Conservation (phyloP, 202 grass and related monocot genomes). For the Bolboschoenoplectus hybrid region DNA sequence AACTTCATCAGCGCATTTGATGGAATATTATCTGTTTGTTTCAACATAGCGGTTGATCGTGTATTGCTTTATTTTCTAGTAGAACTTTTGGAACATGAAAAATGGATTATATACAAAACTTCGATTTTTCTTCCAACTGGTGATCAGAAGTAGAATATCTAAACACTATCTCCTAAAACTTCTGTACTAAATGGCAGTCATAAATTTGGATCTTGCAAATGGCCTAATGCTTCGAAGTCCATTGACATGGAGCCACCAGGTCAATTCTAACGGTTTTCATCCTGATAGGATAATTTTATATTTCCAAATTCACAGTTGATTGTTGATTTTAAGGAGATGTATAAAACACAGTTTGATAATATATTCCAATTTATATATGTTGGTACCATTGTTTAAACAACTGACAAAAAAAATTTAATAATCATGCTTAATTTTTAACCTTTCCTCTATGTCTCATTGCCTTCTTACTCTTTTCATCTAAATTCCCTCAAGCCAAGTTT, state of each 20-base stretch:
- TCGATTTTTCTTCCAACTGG: neutral
- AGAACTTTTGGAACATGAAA: neutral
- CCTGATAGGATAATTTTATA: neutral
- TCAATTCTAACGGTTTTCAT: neutral
- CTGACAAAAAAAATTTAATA: no score
- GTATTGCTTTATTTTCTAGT: neutral
- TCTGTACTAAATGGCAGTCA: neutral
- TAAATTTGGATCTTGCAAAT: neutral
- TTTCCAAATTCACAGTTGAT: neutral
- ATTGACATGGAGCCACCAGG: neutral
- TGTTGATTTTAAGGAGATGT: constrained; percentile 2
- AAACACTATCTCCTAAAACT: neutral
- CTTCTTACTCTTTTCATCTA: neutral
- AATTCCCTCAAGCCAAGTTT: neutral
- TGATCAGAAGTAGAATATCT: neutral
- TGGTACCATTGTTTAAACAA: no score
- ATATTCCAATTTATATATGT: neutral
- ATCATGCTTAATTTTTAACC: no score
- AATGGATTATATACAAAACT: neutral
- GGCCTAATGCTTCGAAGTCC: neutral
- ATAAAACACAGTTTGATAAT: constrained; percentile 11
- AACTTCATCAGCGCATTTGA: neutral
- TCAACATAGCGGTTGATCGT: neutral
- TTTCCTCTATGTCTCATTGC: neutral
- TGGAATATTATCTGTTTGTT: neutral